These are phyloP conservation scores for Sphagnum fallax DNA, from an alignment of 228 moss, liverwort and hornwort species.

Conservation along the genomic window DNA sequence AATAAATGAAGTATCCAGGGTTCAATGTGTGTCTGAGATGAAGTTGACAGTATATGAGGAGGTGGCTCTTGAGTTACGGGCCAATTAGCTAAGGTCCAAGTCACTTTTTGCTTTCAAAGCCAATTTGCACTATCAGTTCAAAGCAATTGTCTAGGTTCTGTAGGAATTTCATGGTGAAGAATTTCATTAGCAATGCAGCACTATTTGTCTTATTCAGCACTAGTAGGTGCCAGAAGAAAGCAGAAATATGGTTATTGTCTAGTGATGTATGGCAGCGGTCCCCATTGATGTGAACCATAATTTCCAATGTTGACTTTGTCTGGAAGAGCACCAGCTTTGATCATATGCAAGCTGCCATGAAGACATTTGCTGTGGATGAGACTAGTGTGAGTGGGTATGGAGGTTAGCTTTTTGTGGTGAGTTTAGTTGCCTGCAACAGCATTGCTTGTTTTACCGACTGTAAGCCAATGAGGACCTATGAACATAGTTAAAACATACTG, in stretches of 20 bases:
- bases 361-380: slow-evolving; percentile 61
- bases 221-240: too few species aligned
- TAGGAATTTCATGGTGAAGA: too few species aligned
- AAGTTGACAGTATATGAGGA: slow-evolving; percentile 61
- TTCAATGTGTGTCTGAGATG: slow-evolving; percentile 23
- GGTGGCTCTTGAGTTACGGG: slow-evolving; percentile 56
- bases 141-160: too few species aligned
- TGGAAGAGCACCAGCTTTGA: slow-evolving; percentile 69
- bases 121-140: too few species aligned
- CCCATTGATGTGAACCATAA: slow-evolving; percentile 60
- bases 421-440: not conserved
- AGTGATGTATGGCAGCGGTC: slow-evolving; percentile 20
- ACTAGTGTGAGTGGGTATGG: slow-evolving; percentile 56
- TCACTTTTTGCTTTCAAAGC: too few species aligned
- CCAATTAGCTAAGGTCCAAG: slow-evolving; percentile 35
- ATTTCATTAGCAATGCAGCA: too few species aligned
- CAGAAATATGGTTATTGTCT: not conserved
- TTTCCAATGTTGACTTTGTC: slow-evolving; percentile 50
- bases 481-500: too few species aligned
- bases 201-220: too few species aligned
- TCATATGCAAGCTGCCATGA: slow-evolving; percentile 61
- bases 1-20: slow-evolving; percentile 9
- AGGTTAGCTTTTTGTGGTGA: not conserved
- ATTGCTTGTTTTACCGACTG: too few species aligned
- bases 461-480: too few species aligned